Evolutionary conservation across 306 rosid species (phyloP).

Genomic region (Neltuma alba): DNA sequence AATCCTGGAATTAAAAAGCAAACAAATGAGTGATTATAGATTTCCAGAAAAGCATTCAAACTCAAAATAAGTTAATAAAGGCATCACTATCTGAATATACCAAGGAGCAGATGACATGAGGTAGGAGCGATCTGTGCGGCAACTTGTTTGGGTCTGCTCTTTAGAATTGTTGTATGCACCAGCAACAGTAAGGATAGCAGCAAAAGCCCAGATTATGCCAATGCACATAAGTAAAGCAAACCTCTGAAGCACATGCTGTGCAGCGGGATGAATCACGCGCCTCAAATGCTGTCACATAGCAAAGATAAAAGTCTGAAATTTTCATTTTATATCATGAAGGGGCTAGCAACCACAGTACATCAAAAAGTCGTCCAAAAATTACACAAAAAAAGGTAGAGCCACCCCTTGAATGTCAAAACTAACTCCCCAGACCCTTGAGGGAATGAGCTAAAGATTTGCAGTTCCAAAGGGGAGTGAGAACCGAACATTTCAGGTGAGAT

Average conservation of each 20-base stretch:
- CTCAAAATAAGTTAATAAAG: conserved; percentile 1
- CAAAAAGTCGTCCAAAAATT: not conserved
- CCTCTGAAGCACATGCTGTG: conserved; percentile 52
- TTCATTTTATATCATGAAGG: not conserved
- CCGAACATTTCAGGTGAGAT: not conserved
- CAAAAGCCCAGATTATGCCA: conserved; percentile 77
- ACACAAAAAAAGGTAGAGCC: not conserved
- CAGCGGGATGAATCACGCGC: conserved; percentile 42
- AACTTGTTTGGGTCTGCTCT: conserved; percentile 57
- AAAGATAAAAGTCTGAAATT: not conserved
- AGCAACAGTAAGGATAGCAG: conserved; percentile 84
- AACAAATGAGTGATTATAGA: not conserved
- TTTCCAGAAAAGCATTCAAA: conserved; percentile 17
- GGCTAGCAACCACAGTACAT: not conserved
- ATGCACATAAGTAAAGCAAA: conserved; percentile 75
- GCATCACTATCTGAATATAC: conserved; percentile 45
- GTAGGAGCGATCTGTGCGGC: conserved; percentile 80
- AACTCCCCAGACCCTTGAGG: not conserved
- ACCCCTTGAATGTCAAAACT: not conserved
- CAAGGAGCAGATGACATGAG: conserved; percentile 82
- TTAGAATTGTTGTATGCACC: conserved; percentile 76
- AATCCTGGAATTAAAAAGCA: conserved; percentile 62
- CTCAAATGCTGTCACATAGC: conserved; percentile 56
- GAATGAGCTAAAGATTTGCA: not conserved
- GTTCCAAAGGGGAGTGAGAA: not conserved